Conservation (phyloP, 768 basidiomycete genomes). For the Boletus tomentosulus region DNA sequence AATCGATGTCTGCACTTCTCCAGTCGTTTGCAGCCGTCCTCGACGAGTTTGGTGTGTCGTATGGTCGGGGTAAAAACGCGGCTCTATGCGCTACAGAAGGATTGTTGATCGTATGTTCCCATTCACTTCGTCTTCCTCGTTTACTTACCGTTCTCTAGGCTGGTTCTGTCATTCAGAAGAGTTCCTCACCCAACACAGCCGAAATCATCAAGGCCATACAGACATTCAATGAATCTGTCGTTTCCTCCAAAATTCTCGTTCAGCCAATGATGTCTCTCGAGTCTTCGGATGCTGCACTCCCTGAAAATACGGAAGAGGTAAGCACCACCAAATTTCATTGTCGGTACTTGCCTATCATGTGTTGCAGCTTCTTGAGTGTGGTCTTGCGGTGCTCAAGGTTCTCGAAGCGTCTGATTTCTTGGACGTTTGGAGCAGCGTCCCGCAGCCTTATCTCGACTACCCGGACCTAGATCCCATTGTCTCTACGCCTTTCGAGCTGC, state of each 20-base stretch:
- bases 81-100: conserved; percentile 81
- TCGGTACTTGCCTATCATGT: background rate
- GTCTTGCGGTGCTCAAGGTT: conserved; percentile 56
- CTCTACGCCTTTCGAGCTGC: conserved; percentile 59
- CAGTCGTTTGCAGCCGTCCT: conserved; percentile 83
- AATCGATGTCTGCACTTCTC: too few relatives aligned
- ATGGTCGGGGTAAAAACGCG: conserved; percentile 77
- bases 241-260: conserved; percentile 58
- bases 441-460: conserved; percentile 60
- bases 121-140: background rate
- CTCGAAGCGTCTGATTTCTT: conserved; percentile 61
- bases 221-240: conserved; percentile 59
- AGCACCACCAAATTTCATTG: background rate
- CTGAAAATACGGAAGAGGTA: conserved; percentile 64
- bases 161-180: conserved; percentile 60
- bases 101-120: conserved; percentile 58
- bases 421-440: conserved; percentile 52
- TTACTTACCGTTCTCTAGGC: conserved; percentile 40
- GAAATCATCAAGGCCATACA: conserved; percentile 73
- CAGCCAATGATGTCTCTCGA: conserved; percentile 56
- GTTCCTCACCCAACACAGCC: conserved; percentile 52
- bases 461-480: conserved; percentile 38
- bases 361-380: conserved; percentile 67
- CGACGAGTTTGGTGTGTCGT: conserved; percentile 85
- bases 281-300: conserved; percentile 33